phyloP scores from a whole-genome alignment of 495 filamentous ascomycete species.

The Aspergillus mulundensis region DNA sequence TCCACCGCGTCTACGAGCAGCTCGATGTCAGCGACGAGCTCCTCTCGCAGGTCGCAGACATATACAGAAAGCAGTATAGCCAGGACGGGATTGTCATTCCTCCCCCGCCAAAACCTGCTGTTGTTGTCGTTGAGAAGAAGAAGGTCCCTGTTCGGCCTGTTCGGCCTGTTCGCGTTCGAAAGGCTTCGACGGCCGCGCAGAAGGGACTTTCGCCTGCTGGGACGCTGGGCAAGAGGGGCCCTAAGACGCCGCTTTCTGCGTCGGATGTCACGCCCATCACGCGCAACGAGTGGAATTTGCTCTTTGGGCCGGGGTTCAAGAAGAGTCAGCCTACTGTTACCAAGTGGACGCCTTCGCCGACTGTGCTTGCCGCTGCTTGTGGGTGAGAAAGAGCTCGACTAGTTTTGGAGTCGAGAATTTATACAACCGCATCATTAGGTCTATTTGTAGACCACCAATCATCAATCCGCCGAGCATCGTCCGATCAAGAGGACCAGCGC shows the following conservation, averaged over 20 bases:
- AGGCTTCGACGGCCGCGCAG: no score
- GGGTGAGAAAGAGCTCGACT: neutral
- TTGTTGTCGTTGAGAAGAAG: conserved; percentile 8
- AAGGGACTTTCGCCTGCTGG: neutral
- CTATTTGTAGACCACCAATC: no score
- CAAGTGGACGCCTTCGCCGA: conserved; percentile 43
- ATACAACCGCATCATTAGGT: neutral
- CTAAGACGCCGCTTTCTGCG: conserved; percentile 43
- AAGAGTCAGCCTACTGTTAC: conserved; percentile 35
- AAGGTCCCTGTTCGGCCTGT: conserved; percentile 26
- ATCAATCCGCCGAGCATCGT: no score
- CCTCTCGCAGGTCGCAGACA: conserved; percentile 51
- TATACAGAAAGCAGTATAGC: conserved; percentile 55
- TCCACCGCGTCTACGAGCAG: conserved; percentile 60
- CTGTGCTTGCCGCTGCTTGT: conserved; percentile 36
- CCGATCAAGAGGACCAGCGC: neutral
- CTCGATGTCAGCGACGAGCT: conserved; percentile 52
- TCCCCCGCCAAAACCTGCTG: conserved; percentile 20
- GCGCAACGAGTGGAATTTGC: conserved; percentile 45
- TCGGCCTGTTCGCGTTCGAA: conserved; percentile 18
- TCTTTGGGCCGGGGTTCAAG: conserved; percentile 31
- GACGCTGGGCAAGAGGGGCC: conserved; percentile 28
- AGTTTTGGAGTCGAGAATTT: neutral
- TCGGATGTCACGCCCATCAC: conserved; percentile 48
- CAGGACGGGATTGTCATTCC: conserved; percentile 44